Conservation (phyloP, 169 alveolate genomes). For the Perkinsus marinus region DNA sequence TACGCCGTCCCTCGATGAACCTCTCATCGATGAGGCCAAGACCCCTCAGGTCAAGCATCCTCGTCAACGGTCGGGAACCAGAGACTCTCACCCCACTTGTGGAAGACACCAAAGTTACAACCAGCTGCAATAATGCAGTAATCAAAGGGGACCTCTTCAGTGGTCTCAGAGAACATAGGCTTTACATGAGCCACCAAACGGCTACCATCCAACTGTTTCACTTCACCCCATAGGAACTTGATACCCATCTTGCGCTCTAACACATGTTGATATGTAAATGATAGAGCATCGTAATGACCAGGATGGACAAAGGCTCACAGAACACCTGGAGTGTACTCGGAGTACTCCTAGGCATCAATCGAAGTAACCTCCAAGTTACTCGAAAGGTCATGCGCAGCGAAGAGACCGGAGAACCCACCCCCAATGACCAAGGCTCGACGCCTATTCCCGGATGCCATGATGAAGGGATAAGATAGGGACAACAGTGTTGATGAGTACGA, state of each 20-base stretch:
- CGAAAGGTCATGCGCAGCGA: slow-evolving; percentile 16
- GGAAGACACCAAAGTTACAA: slow-evolving; percentile 12
- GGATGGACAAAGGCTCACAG: slow-evolving; percentile 29
- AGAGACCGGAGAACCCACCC: slow-evolving; percentile 9
- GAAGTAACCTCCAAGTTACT: slow-evolving; percentile 9
- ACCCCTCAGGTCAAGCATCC: slow-evolving; percentile 12
- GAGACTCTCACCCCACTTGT: slow-evolving; percentile 19
- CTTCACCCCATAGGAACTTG: slow-evolving; percentile 30
- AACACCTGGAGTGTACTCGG: slow-evolving; percentile 12
- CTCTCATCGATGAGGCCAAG: slow-evolving; percentile 26
- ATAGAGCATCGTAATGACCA: slow-evolving; percentile 14
- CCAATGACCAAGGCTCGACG: slow-evolving; percentile 7
- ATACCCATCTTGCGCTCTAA: slow-evolving; percentile 24
- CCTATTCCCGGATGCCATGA: no score
- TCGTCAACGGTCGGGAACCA: slow-evolving; percentile 29
- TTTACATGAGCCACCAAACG: background rate
- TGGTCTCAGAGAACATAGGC: background rate
- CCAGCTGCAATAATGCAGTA: slow-evolving; percentile 29
- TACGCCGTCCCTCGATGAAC: slow-evolving; percentile 22
- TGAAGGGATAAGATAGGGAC: no score
- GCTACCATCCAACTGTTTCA: background rate
- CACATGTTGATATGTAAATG: slow-evolving; percentile 21
- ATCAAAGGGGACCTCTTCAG: slow-evolving; percentile 23
- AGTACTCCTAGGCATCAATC: slow-evolving; percentile 10
- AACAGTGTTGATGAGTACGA: no score